phyloP scores from a whole-genome alignment of 2,329 filamentous ascomycete species.

The Trichoderma sp. region DNA sequence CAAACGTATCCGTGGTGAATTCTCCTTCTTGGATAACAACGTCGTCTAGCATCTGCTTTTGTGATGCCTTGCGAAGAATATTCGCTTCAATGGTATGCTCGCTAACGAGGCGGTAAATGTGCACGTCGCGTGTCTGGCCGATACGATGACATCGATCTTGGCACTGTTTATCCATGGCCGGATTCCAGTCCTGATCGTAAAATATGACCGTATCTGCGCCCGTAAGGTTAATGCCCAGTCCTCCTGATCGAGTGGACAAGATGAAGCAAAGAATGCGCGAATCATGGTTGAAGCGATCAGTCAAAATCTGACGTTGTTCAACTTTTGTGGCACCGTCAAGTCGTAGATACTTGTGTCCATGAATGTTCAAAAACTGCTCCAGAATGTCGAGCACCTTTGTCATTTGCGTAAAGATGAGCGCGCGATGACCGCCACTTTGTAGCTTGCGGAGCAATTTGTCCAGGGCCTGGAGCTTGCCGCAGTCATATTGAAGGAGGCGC shows the following conservation, averaged over 20 bases:
- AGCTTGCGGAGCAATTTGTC: constrained; percentile 83
- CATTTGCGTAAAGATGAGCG: constrained; percentile 99
- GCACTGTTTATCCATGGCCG: constrained; percentile 99
- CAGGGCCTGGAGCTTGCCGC: constrained; percentile 89
- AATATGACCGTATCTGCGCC: constrained; percentile 98
- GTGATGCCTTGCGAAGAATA: constrained; percentile 92
- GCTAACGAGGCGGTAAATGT: constrained; percentile 93
- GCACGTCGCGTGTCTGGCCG: constrained; percentile 94
- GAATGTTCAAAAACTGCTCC: constrained; percentile 96
- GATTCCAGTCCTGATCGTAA: constrained; percentile 99
- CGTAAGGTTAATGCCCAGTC: constrained; percentile 93
- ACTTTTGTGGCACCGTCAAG: constrained; percentile 96
- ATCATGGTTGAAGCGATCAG: constrained; percentile 96
- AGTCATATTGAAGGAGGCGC: constrained; percentile 94
- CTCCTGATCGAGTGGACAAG: constrained; percentile 88
- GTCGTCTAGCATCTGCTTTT: constrained; percentile 97
- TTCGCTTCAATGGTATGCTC: constrained; percentile 98
- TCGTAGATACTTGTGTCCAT: constrained; percentile 93
- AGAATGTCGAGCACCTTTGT: constrained; percentile 97
- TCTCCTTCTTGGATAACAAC: constrained; percentile 98
- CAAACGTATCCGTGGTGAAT: constrained; percentile 96
- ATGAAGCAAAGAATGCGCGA: constrained; percentile 93
- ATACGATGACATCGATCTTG: constrained; percentile 97
- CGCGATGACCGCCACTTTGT: constrained; percentile 87
- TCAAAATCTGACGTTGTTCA: constrained; percentile 91